These are phyloP conservation scores for Podaxis sp. DNA, from an alignment of 768 basidiomycete genomes.

Conservation along the genomic window DNA sequence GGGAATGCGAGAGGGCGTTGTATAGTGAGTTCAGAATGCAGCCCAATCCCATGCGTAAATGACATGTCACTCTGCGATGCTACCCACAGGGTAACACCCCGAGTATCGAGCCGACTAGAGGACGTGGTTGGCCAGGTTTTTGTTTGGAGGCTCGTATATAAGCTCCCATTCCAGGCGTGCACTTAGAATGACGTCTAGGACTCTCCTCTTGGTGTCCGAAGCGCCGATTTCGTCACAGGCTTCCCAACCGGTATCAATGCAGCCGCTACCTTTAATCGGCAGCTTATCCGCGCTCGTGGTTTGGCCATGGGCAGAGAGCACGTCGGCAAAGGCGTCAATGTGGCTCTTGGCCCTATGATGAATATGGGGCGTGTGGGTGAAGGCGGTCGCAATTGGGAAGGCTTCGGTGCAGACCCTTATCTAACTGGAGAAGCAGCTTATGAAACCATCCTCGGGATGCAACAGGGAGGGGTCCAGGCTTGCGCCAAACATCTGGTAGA, in stretches of 20 bases:
- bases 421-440: slow-evolving; percentile 71
- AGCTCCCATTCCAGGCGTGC: neutral
- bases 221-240: slow-evolving; percentile 64
- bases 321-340: slow-evolving; percentile 76
- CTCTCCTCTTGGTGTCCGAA: slow-evolving; percentile 78
- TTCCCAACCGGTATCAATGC: slow-evolving; percentile 86
- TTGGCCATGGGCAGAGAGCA: slow-evolving; percentile 80
- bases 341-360: slow-evolving; percentile 82
- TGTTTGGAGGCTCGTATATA: slow-evolving; percentile 54
- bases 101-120: slow-evolving; percentile 34
- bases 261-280: slow-evolving; percentile 77
- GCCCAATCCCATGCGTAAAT: neutral
- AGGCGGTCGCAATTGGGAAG: slow-evolving; percentile 92
- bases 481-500: slow-evolving; percentile 82
- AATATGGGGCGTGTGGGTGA: slow-evolving; percentile 81
- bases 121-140: slow-evolving; percentile 58
- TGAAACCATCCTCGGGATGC: slow-evolving; percentile 85
- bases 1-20: slow-evolving; percentile 62
- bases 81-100: slow-evolving; percentile 50
- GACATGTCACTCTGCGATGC: neutral
- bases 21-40: slow-evolving; percentile 41
- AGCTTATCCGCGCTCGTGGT: slow-evolving; percentile 73
- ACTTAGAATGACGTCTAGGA: slow-evolving; percentile 32
- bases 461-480: slow-evolving; percentile 75
- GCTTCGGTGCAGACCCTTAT: slow-evolving; percentile 91